Conservation (phyloP, 371 early-diverging fungal genomes). For the Ecytonucleospora hepatopenaei region DNA sequence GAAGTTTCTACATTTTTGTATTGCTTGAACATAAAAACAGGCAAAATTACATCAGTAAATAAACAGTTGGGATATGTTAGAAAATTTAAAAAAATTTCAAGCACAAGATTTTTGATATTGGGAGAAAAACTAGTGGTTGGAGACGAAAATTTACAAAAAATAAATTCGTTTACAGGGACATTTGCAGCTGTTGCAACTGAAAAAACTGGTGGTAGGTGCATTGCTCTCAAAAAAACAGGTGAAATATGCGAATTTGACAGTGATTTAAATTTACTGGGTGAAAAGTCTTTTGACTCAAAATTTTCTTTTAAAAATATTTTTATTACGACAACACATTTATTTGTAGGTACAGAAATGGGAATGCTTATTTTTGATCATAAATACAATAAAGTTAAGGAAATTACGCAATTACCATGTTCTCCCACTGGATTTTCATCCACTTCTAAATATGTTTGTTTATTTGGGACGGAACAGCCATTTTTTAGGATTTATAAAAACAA, state of each 20-base stretch:
- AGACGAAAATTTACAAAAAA: constrained; percentile 4
- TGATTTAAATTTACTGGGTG: background rate
- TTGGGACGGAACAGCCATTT: background rate
- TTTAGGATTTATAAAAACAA: constrained; percentile 25
- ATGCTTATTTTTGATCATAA: constrained; percentile 16
- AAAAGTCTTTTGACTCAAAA: constrained; percentile 8
- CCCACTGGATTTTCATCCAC: constrained; percentile 7
- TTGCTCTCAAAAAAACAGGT: too few relatives aligned
- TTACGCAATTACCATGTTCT: constrained; percentile 6
- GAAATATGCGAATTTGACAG: too few relatives aligned
- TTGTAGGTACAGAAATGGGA: constrained; percentile 19
- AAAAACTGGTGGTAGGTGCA: too few relatives aligned
- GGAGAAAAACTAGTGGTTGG: constrained; percentile 9
- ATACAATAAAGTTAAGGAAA: constrained; percentile 11
- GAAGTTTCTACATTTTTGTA: constrained; percentile 13
- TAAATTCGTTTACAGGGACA: constrained; percentile 3
- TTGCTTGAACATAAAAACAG: constrained; percentile 12
- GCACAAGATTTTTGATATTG: constrained; percentile 14
- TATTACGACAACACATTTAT: background rate
- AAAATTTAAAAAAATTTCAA: constrained; percentile 5
- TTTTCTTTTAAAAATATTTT: constrained; percentile 28
- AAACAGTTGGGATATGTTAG: constrained; percentile 18
- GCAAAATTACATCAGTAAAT: constrained; percentile 12
- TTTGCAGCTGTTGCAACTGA: too few relatives aligned
- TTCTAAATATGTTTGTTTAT: constrained; percentile 12